These are phyloP conservation scores for Xylaria polymorpha DNA, from an alignment of 2,329 filamentous ascomycete genomes.

Conservation along the genomic window DNA sequence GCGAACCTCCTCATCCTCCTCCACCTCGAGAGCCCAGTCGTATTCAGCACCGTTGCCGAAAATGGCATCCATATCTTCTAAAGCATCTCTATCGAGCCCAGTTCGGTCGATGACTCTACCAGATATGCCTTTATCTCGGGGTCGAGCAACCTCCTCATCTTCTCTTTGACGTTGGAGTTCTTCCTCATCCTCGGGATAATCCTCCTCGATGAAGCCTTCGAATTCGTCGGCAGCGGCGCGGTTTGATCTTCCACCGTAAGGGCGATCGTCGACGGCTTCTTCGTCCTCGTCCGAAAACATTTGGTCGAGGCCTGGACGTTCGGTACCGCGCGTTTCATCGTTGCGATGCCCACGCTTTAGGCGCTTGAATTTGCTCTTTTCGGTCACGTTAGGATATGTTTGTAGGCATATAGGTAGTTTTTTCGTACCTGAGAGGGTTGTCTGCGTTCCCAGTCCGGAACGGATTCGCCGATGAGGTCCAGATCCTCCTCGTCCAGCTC, in stretches of 20 bases:
- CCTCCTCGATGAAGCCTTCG: constrained; percentile 96
- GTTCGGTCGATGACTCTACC: constrained; percentile 79
- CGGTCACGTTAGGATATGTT: constrained; percentile 31
- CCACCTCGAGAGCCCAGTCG: constrained; percentile 89
- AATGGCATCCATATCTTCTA: constrained; percentile 96
- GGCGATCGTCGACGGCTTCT: constrained; percentile 67
- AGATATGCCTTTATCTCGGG: constrained; percentile 75
- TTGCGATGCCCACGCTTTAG: constrained; percentile 91
- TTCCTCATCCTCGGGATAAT: constrained; percentile 88
- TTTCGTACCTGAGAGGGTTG: constrained; percentile 74
- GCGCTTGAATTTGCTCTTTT: constrained; percentile 92
- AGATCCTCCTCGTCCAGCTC: constrained; percentile 96
- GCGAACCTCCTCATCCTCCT: constrained; percentile 85
- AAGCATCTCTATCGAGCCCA: constrained; percentile 88
- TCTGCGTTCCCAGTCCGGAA: constrained; percentile 75
- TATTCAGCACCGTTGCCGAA: constrained; percentile 98
- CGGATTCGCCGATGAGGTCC: constrained; percentile 89
- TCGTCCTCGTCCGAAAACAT: constrained; percentile 98
- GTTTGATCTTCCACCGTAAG: constrained; percentile 61
- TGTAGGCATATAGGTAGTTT: not conserved
- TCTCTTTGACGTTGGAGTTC: constrained; percentile 80
- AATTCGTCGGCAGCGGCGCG: constrained; percentile 80
- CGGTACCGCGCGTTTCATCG: constrained; percentile 72
- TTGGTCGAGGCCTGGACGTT: constrained; percentile 81
- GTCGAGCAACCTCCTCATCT: constrained; percentile 88